Percentiles rank a stretch among this genome's conserved stretches.
These are phyloP conservation scores for Tolypocladium album DNA, from an alignment of 2,329 filamentous ascomycete species.

Conservation along the genomic window DNA sequence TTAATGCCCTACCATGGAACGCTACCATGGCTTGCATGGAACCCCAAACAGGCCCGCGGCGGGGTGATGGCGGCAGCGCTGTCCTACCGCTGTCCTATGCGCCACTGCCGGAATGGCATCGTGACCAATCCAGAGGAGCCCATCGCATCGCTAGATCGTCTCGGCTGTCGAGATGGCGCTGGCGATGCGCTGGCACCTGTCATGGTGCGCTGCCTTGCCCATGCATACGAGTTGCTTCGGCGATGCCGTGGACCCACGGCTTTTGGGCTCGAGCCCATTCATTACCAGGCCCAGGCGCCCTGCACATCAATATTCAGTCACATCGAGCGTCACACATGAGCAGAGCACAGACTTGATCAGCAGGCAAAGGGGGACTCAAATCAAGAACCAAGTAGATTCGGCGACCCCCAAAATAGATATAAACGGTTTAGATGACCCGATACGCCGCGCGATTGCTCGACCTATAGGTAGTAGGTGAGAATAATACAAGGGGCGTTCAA, in stretches of 20 bases:
- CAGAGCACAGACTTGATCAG: background rate
- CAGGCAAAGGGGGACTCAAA: background rate
- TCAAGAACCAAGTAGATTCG: background rate
- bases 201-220: background rate
- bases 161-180: background rate
- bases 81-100: background rate
- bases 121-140: background rate
- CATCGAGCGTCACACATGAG: background rate
- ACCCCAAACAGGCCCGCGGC: background rate
- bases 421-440: background rate
- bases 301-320: background rate
- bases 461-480: background rate
- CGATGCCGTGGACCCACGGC: background rate
- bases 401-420: background rate
- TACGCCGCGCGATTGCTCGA: conserved; percentile 6
- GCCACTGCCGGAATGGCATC: background rate
- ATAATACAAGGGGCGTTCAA: conserved; percentile 8
- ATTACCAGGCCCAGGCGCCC: background rate
- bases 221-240: background rate
- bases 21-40: too few species aligned
- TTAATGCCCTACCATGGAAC: background rate
- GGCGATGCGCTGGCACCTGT: background rate
- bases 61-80: background rate
- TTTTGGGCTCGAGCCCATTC: background rate
- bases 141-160: background rate